Base-by-base conservation (phyloP, 1,139 yeast genomes). In the Taphrina flavorubra region DNA sequence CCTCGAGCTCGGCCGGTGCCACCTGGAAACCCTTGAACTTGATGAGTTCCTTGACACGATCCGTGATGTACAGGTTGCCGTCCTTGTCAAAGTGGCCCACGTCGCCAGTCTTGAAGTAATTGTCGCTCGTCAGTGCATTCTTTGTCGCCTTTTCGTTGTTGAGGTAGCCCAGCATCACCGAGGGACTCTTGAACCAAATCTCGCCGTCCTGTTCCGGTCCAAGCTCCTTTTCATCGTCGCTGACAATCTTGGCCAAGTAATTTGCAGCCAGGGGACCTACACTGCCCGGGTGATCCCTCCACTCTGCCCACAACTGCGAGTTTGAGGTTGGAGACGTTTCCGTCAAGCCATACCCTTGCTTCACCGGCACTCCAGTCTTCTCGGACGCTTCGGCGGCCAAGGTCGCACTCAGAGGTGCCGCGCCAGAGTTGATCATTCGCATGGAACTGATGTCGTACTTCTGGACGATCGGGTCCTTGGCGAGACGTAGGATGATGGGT, bases 271-370 rank as follows among this genome's bases (percentile, higher is more conserved):
- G 81, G 70, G 90, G 86, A 78, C 98, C 99, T 68, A 87, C 88
- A 70, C 87, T 86, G 72, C 88, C 96, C 73, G 47, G 36, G 10
- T 18, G 25, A 18, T 79, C 83, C 76, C 88, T 92, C 74, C 89
- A 86, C 74, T 84, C 82, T 44, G 81, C 78, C 69, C 89, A 88
- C 71, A 86, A 87, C 74, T 86, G 79, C 74, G 94, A 84, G 59
- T 91, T 81, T 18, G 94, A 85, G 79, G 89, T 91, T 59, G 98
- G 98, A 74, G 89, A 89, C 20, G 98, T 91, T 81, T 94, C 99
- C 51, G 99, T 94, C 75, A 94, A 85, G 71, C 99, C 99, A 78
- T 94, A 94, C 72, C 69, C 69, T 42, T 66, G 69, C 39, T 66
- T 66, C 51, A 66, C 55, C 14, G 69, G 69, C 42, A 66, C 61